Evolutionary conservation across 202 grass and related monocot species (phyloP).

Genomic region (Zizania palustris): DNA sequence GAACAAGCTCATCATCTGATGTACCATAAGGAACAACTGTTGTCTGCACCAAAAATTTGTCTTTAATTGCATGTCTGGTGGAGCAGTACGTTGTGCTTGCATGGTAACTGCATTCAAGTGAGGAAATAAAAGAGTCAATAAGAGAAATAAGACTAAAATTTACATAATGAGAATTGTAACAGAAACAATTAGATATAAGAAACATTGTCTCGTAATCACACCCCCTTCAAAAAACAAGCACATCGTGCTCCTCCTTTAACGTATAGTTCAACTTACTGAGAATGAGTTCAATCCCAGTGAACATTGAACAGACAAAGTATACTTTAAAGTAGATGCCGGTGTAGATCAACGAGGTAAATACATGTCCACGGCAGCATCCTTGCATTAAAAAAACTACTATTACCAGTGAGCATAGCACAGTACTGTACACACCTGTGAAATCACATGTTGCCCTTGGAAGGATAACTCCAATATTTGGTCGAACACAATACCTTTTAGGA

Average conservation of each 20-base stretch:
- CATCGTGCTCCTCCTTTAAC: background rate
- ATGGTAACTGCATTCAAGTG: conserved; percentile 76
- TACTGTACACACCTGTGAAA: conserved; percentile 73
- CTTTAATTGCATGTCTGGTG: conserved; percentile 98
- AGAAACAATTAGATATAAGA: conserved; percentile 11
- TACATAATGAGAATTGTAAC: conserved; percentile 35
- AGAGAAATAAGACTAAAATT: conserved; percentile 9
- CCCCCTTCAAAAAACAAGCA: conserved; percentile 6
- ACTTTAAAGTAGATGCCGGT: conserved; percentile 6
- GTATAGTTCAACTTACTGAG: background rate
- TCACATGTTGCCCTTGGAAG: conserved; percentile 77
- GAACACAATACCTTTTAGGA: conserved; percentile 95
- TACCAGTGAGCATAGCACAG: background rate
- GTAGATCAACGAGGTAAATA: conserved; percentile 11
- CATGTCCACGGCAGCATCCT: conserved; percentile 24
- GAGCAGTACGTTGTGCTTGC: conserved; percentile 84
- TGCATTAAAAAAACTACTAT: background rate
- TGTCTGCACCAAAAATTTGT: conserved; percentile 94
- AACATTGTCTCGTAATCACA: conserved; percentile 16
- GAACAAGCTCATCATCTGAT: conserved; percentile 74
- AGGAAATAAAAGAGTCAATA: conserved; percentile 25
- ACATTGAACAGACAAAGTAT: conserved; percentile 8
- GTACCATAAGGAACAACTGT: conserved; percentile 87
- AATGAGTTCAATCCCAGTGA: too few species aligned
- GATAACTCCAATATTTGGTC: conserved; percentile 94